Evolutionary conservation across 306 rosid species (phyloP).

Genomic region (Abrus pulchellus): DNA sequence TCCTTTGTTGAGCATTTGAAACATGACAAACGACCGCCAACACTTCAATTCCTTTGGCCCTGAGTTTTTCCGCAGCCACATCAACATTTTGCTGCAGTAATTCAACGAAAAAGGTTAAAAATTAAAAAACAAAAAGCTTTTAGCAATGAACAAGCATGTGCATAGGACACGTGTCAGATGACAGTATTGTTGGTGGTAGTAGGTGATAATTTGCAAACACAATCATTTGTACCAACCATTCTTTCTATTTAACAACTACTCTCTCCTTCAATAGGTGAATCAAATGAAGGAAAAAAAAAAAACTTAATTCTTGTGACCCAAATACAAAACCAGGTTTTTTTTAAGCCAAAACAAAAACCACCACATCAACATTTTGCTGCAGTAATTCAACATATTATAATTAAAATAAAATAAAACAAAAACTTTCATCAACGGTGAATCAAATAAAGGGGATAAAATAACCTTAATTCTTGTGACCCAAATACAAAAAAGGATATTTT

Average conservation of each 20-base stretch:
- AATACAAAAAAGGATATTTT: not conserved
- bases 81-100: constrained; percentile 79
- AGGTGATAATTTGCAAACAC: not conserved
- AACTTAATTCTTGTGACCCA: not conserved
- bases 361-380: too few species aligned
- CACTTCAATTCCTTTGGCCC: constrained; percentile 73
- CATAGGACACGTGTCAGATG: not conserved
- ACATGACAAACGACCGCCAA: constrained; percentile 86
- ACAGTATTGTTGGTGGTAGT: not conserved
- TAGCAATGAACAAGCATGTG: not conserved
- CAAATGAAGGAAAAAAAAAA: not conserved
- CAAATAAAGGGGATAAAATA: not conserved
- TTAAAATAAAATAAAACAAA: too few species aligned
- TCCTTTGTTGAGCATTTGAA: constrained; percentile 77
- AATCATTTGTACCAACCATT: not conserved
- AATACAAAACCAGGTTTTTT: not conserved
- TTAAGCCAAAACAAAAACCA: not conserved
- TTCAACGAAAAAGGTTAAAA: constrained; percentile 4
- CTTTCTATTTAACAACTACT: not conserved
- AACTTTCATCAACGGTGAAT: not conserved
- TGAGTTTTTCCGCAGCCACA: constrained; percentile 76
- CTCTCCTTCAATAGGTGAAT: not conserved
- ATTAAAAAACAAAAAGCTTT: not conserved
- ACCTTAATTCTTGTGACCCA: not conserved
- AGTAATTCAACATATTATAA: too few species aligned